Evolutionary conservation across 2,329 filamentous ascomycete species (phyloP).

Genomic region (Aspergillus tubingensis): DNA sequence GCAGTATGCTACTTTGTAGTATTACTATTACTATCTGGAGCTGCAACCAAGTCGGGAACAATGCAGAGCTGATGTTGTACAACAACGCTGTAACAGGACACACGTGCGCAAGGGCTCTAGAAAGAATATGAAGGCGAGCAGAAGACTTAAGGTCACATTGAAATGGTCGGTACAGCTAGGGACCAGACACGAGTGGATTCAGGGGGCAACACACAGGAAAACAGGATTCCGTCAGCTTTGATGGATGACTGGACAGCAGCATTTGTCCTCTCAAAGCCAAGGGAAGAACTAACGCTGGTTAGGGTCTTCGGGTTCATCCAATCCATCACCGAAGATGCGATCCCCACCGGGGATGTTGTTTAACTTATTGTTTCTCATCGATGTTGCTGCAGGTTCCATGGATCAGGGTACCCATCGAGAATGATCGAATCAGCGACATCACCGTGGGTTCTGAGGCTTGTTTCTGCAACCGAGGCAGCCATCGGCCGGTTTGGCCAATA

Average conservation of each 20-base stretch:
- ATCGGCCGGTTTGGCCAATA: not conserved
- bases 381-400: not conserved
- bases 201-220: not conserved
- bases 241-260: not conserved
- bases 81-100: not conserved
- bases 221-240: not conserved
- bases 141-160: not conserved
- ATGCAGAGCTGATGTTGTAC: not conserved
- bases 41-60: not conserved
- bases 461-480: slow-evolving; percentile 1
- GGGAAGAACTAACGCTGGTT: not conserved
- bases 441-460: not conserved
- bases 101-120: not conserved
- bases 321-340: not conserved
- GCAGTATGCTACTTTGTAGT: not conserved
- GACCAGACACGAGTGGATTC: not conserved
- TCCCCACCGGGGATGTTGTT: not conserved
- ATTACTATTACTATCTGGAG: not conserved
- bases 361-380: not conserved
- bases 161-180: not conserved
- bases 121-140: not conserved
- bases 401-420: not conserved
- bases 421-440: not conserved
- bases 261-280: not conserved
- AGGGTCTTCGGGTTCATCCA: not conserved